Conservation (phyloP, 768 basidiomycete genomes). For the Amanita rimosa region DNA sequence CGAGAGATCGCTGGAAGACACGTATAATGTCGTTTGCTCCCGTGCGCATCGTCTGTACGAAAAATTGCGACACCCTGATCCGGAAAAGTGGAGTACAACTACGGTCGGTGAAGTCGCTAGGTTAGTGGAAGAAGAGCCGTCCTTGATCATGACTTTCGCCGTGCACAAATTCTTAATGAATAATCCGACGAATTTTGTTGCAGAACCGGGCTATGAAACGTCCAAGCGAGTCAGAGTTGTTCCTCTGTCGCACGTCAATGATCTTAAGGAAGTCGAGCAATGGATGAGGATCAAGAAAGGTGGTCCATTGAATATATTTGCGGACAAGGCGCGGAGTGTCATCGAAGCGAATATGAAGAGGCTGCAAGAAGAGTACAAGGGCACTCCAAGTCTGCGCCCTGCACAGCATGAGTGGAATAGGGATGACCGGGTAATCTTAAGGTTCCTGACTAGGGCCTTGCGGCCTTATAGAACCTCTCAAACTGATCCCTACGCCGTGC, state of each 20-base stretch:
- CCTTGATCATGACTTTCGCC: constrained; percentile 26
- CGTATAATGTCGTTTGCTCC: constrained; percentile 17
- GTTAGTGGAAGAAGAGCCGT: constrained; percentile 25
- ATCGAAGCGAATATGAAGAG: constrained; percentile 23
- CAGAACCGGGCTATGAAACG: constrained; percentile 33
- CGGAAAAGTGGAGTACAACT: constrained; percentile 41
- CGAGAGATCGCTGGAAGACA: constrained; percentile 33
- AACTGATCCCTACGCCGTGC: constrained; percentile 46
- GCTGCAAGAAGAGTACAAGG: constrained; percentile 17
- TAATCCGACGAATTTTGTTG: constrained; percentile 38
- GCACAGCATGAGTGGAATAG: constrained; percentile 31
- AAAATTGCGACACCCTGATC: constrained; percentile 29
- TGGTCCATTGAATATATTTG: constrained; percentile 36
- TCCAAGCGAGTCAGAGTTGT: constrained; percentile 52
- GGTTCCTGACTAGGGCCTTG: constrained; percentile 46
- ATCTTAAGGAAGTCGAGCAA: constrained; percentile 32
- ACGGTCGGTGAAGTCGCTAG: constrained; percentile 43
- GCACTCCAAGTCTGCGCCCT: constrained; percentile 17
- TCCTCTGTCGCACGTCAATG: constrained; percentile 42
- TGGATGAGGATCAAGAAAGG: constrained; percentile 31
- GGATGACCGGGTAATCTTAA: constrained; percentile 45
- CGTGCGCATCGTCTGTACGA: constrained; percentile 30
- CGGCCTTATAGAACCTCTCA: constrained; percentile 38
- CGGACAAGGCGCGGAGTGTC: constrained; percentile 33
- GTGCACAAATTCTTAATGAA: constrained; percentile 60